Evolutionary conservation across 148 eudicot species (phyloP).

Genomic region (Selenicereus undatus): DNA sequence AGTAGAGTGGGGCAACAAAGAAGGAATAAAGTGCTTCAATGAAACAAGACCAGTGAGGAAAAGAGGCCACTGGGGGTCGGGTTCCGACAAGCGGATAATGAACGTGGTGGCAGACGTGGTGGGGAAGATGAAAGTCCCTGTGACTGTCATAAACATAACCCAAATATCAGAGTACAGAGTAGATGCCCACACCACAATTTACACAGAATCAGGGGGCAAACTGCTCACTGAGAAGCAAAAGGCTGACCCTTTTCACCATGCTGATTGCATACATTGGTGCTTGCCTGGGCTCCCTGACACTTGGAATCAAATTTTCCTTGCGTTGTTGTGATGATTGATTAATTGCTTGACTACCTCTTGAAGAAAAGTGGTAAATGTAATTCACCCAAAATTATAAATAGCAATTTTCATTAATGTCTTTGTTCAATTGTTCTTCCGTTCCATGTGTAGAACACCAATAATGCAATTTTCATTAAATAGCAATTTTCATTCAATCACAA

Average conservation of each 20-base stretch:
- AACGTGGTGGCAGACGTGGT: slow-evolving; percentile 47
- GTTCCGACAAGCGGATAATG: slow-evolving; percentile 72
- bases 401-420: not conserved
- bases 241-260: slow-evolving; percentile 57
- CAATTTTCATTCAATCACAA: too few species aligned
- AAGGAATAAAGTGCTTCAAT: slow-evolving; percentile 71
- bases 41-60: slow-evolving; percentile 74
- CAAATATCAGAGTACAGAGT: slow-evolving; percentile 79
- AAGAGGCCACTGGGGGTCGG: slow-evolving; percentile 72
- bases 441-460: not conserved
- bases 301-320: slow-evolving; percentile 71
- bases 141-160: slow-evolving; percentile 65
- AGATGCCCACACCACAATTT: slow-evolving; percentile 72
- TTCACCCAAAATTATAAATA: not conserved
- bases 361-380: not conserved
- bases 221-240: slow-evolving; percentile 58
- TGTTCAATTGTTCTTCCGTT: not conserved
- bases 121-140: slow-evolving; percentile 62
- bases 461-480: too few species aligned
- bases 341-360: not conserved
- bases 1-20: slow-evolving; percentile 53
- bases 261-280: slow-evolving; percentile 99
- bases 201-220: slow-evolving; percentile 66
- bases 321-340: slow-evolving; percentile 41
- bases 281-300: slow-evolving; percentile 93